Conservation (phyloP, 257 asterid genomes). For the Ocimum tenuiflorum region DNA sequence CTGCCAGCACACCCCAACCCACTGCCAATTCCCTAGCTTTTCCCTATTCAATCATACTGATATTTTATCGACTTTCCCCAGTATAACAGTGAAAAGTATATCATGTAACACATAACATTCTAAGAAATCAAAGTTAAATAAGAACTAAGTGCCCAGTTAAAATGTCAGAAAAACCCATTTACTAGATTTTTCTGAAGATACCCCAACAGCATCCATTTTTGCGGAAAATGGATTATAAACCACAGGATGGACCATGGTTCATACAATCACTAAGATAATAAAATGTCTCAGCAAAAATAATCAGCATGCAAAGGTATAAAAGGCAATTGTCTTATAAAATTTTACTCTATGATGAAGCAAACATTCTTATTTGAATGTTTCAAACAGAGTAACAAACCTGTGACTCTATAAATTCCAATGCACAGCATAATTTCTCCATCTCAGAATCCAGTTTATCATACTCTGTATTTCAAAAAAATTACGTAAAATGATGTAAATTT, state of each 20-base stretch:
- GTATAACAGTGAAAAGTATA: background rate
- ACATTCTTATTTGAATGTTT: slow-evolving; percentile 2
- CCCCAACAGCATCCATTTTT: background rate
- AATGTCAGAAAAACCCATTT: background rate
- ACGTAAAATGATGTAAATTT: background rate
- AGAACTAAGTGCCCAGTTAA: background rate
- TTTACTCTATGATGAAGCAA: background rate
- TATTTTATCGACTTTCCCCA: background rate
- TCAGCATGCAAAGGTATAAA: slow-evolving; percentile 4
- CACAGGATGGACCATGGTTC: background rate
- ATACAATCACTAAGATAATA: background rate
- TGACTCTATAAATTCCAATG: slow-evolving; percentile 46
- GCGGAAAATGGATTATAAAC: background rate
- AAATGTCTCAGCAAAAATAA: background rate
- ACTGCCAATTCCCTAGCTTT: background rate
- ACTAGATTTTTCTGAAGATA: background rate
- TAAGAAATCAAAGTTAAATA: background rate
- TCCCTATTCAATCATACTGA: background rate
- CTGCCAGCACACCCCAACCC: background rate
- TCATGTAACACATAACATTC: background rate
- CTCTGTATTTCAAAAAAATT: slow-evolving; percentile 35
- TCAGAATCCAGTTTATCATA: slow-evolving; percentile 44
- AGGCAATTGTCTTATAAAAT: slow-evolving; percentile 2
- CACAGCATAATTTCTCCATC: slow-evolving; percentile 52
- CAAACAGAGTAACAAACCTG: slow-evolving; percentile 39